These are phyloP conservation scores for Fomitopsis pinicola DNA, from an alignment of 1,284 basidiomycete genomes.

Conservation along the genomic window DNA sequence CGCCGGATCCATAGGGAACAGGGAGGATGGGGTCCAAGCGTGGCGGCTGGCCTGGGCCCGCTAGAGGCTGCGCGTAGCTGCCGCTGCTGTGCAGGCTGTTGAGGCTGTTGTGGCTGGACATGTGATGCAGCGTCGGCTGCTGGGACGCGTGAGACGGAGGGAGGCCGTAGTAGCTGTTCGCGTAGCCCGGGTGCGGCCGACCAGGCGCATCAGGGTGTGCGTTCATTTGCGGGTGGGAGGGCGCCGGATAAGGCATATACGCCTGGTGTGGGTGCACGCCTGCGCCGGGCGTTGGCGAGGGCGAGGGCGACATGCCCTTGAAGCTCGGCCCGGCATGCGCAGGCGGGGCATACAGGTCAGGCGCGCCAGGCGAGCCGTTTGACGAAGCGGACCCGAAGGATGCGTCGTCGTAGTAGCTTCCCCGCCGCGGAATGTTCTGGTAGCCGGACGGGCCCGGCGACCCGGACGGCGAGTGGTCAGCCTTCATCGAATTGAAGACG, in stretches of 20 bases:
- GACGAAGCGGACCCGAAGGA: slow-evolving; percentile 48
- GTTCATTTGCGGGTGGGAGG: slow-evolving; percentile 3
- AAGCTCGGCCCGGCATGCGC: slow-evolving; percentile 33
- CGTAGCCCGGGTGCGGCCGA: slow-evolving; percentile 18
- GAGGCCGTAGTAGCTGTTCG: slow-evolving; percentile 16
- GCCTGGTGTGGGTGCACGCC: slow-evolving; percentile 46
- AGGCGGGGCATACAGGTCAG: slow-evolving; percentile 49
- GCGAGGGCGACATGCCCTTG: slow-evolving; percentile 35
- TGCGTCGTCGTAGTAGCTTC: slow-evolving; percentile 43
- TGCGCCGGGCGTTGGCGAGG: slow-evolving; percentile 54
- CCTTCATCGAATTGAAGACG: slow-evolving; percentile 31
- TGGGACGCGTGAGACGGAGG: slow-evolving; percentile 12
- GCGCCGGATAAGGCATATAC: slow-evolving; percentile 48
- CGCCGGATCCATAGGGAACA: slow-evolving; percentile 35
- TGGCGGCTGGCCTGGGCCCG: slow-evolving; percentile 12
- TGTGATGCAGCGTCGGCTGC: slow-evolving; percentile 9
- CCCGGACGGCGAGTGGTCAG: slow-evolving; percentile 33
- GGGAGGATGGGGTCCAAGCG: slow-evolving; percentile 31
- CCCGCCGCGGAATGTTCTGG: slow-evolving; percentile 27
- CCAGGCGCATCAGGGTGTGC: slow-evolving; percentile 12
- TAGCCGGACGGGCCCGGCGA: slow-evolving; percentile 36
- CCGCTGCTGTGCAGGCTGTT: background rate
- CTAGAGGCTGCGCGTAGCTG: slow-evolving; percentile 18
- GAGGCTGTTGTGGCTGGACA: slow-evolving; percentile 9
- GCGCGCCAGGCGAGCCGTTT: slow-evolving; percentile 46